A percentile compares a stretch with the other conserved stretches of the same genome.
Evolutionary conservation across 495 filamentous ascomycete genomes (phyloP).

Genomic region (Penicillium canariense): DNA sequence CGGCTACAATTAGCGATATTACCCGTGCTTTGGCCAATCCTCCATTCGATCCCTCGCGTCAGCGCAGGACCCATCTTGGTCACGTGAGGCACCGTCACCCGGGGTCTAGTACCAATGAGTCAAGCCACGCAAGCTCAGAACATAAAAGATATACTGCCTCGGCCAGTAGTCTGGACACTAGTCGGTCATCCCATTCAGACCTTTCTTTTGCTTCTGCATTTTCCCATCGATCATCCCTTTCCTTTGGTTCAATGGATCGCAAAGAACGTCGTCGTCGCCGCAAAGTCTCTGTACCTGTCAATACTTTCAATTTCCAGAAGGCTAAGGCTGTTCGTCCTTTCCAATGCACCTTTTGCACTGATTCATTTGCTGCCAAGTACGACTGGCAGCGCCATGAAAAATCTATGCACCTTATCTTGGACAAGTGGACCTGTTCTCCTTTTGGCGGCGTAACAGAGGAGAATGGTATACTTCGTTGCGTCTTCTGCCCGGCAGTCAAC

Average conservation of each 20-base stretch:
- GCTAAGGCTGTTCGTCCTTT: constrained; percentile 52
- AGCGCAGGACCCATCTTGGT: constrained; percentile 33
- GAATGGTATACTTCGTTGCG: constrained; percentile 53
- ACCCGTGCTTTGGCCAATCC: constrained; percentile 67
- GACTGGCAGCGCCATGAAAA: constrained; percentile 93
- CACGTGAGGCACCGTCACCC: constrained; percentile 48
- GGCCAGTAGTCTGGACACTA: constrained; percentile 69
- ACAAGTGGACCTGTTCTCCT: constrained; percentile 85
- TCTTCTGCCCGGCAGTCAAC: constrained; percentile 68
- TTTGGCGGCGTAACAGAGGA: constrained; percentile 42
- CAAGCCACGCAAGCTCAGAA: constrained; percentile 59
- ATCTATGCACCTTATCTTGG: constrained; percentile 75
- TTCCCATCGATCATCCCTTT: constrained; percentile 64
- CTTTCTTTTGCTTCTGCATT: constrained; percentile 71
- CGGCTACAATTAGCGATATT: constrained; percentile 76
- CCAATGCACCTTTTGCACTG: constrained; percentile 91
- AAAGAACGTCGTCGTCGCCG: constrained; percentile 72
- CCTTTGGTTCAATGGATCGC: constrained; percentile 65
- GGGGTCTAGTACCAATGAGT: constrained; percentile 57
- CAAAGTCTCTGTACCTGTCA: constrained; percentile 48
- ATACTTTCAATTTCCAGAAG: constrained; percentile 42
- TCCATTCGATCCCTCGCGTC: constrained; percentile 53
- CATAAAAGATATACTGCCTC: constrained; percentile 63
- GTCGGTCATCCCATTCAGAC: constrained; percentile 58
- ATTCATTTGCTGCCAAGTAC: constrained; percentile 83